Percentiles rank a stretch among this genome's conserved stretches.
These are phyloP conservation scores for Sarocladiaceae sp. DNA, from an alignment of 2,329 filamentous ascomycete genomes.

Conservation along the genomic window DNA sequence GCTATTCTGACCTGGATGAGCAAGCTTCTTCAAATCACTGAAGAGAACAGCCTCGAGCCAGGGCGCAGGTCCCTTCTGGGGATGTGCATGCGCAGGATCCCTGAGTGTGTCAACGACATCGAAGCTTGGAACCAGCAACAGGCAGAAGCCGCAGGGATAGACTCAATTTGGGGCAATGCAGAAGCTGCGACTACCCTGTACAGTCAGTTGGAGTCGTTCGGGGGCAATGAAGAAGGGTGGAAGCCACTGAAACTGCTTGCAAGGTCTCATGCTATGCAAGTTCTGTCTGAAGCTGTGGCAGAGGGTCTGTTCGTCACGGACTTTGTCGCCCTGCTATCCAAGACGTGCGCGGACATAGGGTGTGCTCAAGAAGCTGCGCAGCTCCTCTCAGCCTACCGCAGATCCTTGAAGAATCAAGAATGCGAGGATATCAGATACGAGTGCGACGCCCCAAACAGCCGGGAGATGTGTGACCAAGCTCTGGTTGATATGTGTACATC, in stretches of 20 bases:
- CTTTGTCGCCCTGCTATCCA: background rate
- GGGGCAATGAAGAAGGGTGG: constrained; percentile 23
- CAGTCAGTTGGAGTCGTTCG: constrained; percentile 27
- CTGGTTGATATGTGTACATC: background rate
- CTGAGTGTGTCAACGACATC: constrained; percentile 23
- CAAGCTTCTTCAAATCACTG: constrained; percentile 22
- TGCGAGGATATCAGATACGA: too few relatives aligned
- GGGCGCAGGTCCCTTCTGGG: constrained; percentile 26
- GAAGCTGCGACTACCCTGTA: constrained; percentile 18
- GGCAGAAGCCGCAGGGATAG: constrained; percentile 17
- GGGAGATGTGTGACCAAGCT: background rate
- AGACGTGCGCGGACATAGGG: background rate
- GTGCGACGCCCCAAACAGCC: background rate
- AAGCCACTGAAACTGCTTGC: constrained; percentile 26
- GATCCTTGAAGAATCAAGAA: too few relatives aligned
- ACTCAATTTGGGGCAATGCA: constrained; percentile 18
- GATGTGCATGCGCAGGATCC: constrained; percentile 29
- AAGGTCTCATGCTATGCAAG: constrained; percentile 23
- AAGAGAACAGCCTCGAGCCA: constrained; percentile 14
- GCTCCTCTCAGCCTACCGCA: background rate
- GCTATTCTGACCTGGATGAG: constrained; percentile 26
- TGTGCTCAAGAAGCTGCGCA: background rate
- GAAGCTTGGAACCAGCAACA: constrained; percentile 25
- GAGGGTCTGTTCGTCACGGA: constrained; percentile 18
- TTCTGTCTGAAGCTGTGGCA: constrained; percentile 22